Evolutionary conservation across 768 basidiomycete species (phyloP), one percentile per base, ranked within the genome.

Genomic region (Steccherinum ochraceum): DNA sequence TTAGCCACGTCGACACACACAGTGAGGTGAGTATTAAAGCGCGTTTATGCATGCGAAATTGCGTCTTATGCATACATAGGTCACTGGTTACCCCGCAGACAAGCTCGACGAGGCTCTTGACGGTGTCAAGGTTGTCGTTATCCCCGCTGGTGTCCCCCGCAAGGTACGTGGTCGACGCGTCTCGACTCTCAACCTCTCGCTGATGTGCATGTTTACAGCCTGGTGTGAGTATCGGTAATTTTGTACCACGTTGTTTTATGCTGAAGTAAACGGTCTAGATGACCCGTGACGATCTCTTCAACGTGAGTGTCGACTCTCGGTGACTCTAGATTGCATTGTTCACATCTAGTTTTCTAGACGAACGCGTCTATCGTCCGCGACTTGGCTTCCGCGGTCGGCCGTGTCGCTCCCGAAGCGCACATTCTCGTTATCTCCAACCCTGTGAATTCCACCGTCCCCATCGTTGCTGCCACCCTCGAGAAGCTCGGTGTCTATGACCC

Each of bases 381-480:
- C 77, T 89, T 99, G 58, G 95, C 95, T 27, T 70, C 85, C 45
- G 86, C 93, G 12, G 79, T 93, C 55, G 89, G 81, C 59, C 88
- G 91, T 54, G 83, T 89, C 52, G 71, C 90, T 35, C 94, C 96
- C 49, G 81, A 85, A 47, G 96, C 96, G n/a, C 84, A 89, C 72
- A 78, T 98, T 64, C 83, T 93, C 59, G 85, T 98, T 72, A 99
- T 99, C 71, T 95, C 94, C 61, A 99, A 99, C 84, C 95, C 95
- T 49, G 95, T 96, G 77, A 93, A 91, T 78, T 90, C 88, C 47
- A 97, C 96, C 55, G 96, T 98, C 53, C 95, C 96, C 61, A 96
- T 99, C 61, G 93, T 96, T 59, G 93, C 93, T 42, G 80, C 84
- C 58, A 88, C 89, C 52, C 85, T 96, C 67, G 81, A 89, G 72